Evolutionary conservation across 2,329 filamentous ascomycete species (phyloP), one percentile per base, ranked within the genome.

Genomic region (Nigrospora oryzae): DNA sequence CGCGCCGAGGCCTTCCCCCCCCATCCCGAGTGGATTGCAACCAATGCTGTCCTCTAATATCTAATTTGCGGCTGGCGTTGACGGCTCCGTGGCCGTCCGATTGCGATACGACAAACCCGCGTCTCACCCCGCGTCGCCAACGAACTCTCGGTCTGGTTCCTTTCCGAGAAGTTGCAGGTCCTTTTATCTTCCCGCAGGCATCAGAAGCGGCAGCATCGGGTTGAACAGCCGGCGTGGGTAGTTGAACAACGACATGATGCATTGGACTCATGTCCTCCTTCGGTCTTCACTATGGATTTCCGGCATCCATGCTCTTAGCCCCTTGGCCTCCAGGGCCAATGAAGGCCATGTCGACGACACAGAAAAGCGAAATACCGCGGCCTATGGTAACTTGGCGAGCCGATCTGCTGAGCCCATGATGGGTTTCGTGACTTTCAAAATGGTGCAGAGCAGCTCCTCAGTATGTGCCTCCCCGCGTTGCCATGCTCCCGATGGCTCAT

Each of bases 221-320:
- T 50, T 45, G 43, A 49, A 48, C 46, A 43, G 43, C 42, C 37
- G 46, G 34, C 41, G 40, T 34, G 40, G 34, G 36, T 36, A 36
- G 32, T 23, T 40, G 35, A 45, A 38, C 43, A 32, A 39, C 23
- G 40, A 19, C 53, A 60, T 54, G 46, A 62, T 62, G 59, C 52
- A 56, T 56, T 49, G 43, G 40, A 45, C 41, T 45, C 51, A 49
- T 12, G 39, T 67, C 47, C 52, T 76, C 37, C 54, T 71, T 47
- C 69, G 70, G 55, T 57, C 79, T 56, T 66, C 70, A 52, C 56
- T 77, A 56, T 75, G 69, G 63, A 62, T 66, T 44, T 62, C 68
- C 35, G 59, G 64, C 41, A 64, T 64, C 44, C 58, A 67, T 43
- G 75, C 75, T 43, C 74, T 79, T 56, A 72, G 61, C 40, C 69